Percentiles rank a stretch among this genome's conserved stretches.
Conservation (phyloP, 345 rosid species). For the Anacardium occidentale region DNA sequence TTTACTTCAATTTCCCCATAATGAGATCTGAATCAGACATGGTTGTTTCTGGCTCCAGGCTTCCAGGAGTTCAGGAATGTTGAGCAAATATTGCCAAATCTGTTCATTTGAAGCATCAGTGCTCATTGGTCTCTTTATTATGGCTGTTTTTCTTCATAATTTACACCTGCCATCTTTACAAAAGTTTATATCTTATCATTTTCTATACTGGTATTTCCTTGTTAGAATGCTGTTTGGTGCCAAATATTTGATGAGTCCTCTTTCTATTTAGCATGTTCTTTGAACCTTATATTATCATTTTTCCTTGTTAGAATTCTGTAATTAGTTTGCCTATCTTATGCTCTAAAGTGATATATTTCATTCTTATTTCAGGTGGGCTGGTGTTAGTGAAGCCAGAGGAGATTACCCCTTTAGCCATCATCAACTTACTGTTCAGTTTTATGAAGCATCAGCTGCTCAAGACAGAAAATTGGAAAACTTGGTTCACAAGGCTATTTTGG, state of each 20-base stretch:
- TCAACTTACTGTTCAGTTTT: slow-evolving; percentile 96
- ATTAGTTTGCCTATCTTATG: slow-evolving; percentile 13
- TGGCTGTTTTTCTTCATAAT: neutral
- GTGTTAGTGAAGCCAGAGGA: slow-evolving; percentile 95
- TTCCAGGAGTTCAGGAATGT: neutral
- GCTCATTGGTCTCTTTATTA: neutral
- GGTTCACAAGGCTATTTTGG: slow-evolving; percentile 96
- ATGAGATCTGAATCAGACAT: neutral
- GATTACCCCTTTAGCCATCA: slow-evolving; percentile 99
- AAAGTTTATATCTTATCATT: neutral
- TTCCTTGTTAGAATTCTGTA: neutral
- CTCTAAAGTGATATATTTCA: slow-evolving; percentile 19
- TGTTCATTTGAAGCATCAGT: neutral
- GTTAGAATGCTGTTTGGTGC: neutral
- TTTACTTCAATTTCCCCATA: neutral
- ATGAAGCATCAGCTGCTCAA: slow-evolving; percentile 97
- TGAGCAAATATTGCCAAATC: neutral
- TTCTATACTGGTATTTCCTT: neutral
- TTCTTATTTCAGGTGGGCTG: slow-evolving; percentile 75
- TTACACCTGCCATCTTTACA: neutral
- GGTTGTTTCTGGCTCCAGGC: neutral
- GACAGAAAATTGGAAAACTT: slow-evolving; percentile 94
- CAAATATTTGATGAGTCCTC: neutral
- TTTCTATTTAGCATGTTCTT: neutral
- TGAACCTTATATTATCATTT: neutral